A percentile compares a stretch with the other conserved stretches of the same genome.
phyloP scores from a whole-genome alignment of 2,329 filamentous ascomycete genomes.

The Fusarium multiceps region DNA sequence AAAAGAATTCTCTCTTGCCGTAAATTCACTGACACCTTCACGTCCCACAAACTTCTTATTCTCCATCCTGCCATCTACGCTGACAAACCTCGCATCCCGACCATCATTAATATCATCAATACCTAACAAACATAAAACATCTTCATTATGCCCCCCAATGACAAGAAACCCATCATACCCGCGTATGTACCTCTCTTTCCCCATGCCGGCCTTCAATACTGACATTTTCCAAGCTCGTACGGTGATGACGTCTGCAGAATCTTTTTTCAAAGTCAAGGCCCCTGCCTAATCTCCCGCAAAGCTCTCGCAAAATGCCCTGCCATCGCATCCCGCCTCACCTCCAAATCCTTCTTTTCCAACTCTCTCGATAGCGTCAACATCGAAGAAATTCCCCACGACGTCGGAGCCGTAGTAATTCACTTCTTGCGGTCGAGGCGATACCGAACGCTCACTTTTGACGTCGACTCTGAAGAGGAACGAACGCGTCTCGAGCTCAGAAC shows the following conservation, averaged over 20 bases:
- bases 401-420: slow-evolving; percentile 2
- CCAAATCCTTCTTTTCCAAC: not conserved
- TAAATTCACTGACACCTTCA: not conserved
- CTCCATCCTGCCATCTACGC: not conserved
- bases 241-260: not conserved
- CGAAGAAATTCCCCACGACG: not conserved
- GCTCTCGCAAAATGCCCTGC: slow-evolving; percentile 1
- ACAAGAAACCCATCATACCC: not conserved
- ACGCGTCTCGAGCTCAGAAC: slow-evolving; percentile 1
- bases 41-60: not conserved
- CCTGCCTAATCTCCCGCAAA: not conserved
- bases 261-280: not conserved
- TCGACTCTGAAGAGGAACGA: not conserved
- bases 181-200: not conserved
- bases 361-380: not conserved
- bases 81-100: rapidly evolving
- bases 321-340: not conserved
- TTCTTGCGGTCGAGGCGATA: slow-evolving; percentile 4
- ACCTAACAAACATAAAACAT: not conserved
- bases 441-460: not conserved
- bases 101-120: not conserved
- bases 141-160: not conserved
- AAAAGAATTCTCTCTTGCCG: not conserved
- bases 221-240: not conserved
- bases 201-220: rapidly evolving